These are phyloP conservation scores for Termitomyces sp. DNA, from an alignment of 768 basidiomycete species.

Conservation along the genomic window DNA sequence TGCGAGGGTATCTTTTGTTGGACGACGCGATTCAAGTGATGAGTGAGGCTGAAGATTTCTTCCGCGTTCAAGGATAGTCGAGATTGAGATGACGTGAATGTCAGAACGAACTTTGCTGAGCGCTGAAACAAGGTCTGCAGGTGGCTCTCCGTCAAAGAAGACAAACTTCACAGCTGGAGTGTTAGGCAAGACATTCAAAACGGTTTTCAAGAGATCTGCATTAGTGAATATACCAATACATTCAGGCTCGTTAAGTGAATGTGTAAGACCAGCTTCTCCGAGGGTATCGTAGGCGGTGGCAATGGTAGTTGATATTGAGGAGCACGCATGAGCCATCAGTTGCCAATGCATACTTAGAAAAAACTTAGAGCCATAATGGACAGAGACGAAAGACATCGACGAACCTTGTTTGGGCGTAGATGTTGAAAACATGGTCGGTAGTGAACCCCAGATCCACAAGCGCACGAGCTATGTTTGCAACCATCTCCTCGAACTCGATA, in stretches of 20 bases:
- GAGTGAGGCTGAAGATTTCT: constrained; percentile 35
- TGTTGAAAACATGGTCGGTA: constrained; percentile 77
- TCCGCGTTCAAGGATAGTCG: constrained; percentile 66
- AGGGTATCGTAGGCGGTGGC: constrained; percentile 97
- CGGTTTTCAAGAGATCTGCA: constrained; percentile 77
- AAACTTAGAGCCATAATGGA: constrained; percentile 2
- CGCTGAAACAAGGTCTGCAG: constrained; percentile 47
- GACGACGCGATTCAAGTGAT: constrained; percentile 36
- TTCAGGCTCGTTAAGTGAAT: constrained; percentile 81
- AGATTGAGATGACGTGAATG: constrained; percentile 57
- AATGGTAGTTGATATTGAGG: constrained; percentile 70
- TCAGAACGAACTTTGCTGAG: constrained; percentile 46
- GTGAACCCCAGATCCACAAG: constrained; percentile 67
- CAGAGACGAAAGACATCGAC: constrained; percentile 6
- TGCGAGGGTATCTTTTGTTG: constrained; percentile 36
- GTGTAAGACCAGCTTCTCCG: constrained; percentile 79
- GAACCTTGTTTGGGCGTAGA: constrained; percentile 85
- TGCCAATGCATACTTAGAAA: constrained; percentile 75
- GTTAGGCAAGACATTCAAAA: constrained; percentile 66
- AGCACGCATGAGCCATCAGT: constrained; percentile 77
- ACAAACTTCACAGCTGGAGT: constrained; percentile 75
- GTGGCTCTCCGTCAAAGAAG: constrained; percentile 78
- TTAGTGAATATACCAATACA: constrained; percentile 89
- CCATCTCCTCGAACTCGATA: constrained; percentile 59
- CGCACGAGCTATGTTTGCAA: constrained; percentile 62